Base-by-base conservation (phyloP, 768 basidiomycete genomes). In the Boletus coccyginus region DNA sequence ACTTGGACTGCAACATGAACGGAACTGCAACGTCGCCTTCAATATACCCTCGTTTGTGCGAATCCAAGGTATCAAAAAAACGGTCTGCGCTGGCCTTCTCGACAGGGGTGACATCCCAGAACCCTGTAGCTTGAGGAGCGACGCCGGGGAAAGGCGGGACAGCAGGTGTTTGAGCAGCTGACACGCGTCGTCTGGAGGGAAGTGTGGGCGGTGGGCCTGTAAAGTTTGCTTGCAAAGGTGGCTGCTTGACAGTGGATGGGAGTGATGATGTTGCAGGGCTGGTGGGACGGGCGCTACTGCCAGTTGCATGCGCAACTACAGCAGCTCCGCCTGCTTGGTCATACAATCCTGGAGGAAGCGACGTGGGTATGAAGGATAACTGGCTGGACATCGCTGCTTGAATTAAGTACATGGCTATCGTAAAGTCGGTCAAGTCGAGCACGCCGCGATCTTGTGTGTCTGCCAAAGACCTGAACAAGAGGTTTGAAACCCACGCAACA, bases 1-100 rank as follows among this genome's bases (percentile, higher is more conserved):
- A 74, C 45, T 90, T 86, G 33, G 93, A 95, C 72, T 94, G 87
- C 56, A 96, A 70, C 88, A 99, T 90, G 73, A 98, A 98, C 4
- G 92, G 93, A 6, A 97, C 97, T 9, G 94, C 97, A 35, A 92
- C 85, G 56, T 96, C 93, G 9, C 94, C 94, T 67, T 95, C 94
- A 19, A 98, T 88, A 66, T 79, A 91, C 0, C 94, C 94, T 56
- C 75, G 80, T 61, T 81, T 85, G 59, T 81, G 79, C 16, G 79
- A 70, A 70, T 99, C 97, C 39, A 98, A 78, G n/a, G 75, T 77
- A 55, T 88, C 85, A 68, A 98, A 99, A 73, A 85, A 87, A 12
- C 74, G 75, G 70, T 98, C 94, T 1, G 90, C 76, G 19, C 74
- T 78, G 2, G 84, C 80, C 69, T 97, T 98, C 68, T 94, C 94